phyloP scores from a whole-genome alignment of 2,329 filamentous ascomycete species.

The Fusarium miscanthi region DNA sequence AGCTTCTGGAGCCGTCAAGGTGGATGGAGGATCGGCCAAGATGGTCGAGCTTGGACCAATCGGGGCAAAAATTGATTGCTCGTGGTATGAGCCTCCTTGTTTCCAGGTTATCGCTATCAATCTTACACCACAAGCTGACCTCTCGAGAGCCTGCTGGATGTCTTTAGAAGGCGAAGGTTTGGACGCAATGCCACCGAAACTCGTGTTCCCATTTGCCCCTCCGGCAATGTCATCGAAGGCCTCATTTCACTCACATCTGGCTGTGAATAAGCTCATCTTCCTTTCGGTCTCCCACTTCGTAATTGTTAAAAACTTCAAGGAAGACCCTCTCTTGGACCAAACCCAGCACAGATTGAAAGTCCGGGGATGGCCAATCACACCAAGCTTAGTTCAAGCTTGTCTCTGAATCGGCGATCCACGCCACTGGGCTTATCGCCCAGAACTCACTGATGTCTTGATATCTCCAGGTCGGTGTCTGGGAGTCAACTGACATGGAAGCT shows the following conservation, averaged over 20 bases:
- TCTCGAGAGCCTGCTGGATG: constrained; percentile 9
- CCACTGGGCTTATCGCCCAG: constrained; percentile 38
- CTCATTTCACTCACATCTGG: constrained; percentile 11
- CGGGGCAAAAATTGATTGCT: constrained; percentile 40
- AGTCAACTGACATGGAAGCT: constrained; percentile 37
- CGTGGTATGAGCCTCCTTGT: constrained; percentile 36
- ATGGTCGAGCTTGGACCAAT: constrained; percentile 37
- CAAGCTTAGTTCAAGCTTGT: constrained; percentile 23
- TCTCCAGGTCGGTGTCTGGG: constrained; percentile 20
- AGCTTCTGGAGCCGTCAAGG: constrained; percentile 32
- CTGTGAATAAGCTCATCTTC: background rate
- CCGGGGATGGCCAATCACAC: constrained; percentile 48
- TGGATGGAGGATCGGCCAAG: constrained; percentile 31
- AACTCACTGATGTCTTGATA: constrained; percentile 21
- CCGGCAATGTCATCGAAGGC: constrained; percentile 10
- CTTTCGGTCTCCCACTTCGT: background rate
- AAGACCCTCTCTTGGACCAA: constrained; percentile 25
- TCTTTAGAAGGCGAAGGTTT: constrained; percentile 15
- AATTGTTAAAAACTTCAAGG: constrained; percentile 21
- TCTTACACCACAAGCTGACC: constrained; percentile 2
- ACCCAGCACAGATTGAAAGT: constrained; percentile 35
- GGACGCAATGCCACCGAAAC: background rate
- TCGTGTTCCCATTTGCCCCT: constrained; percentile 12
- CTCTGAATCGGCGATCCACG: constrained; percentile 39
- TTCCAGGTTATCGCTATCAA: constrained; percentile 22